These are phyloP conservation scores for Pleurotus platypus DNA, from an alignment of 768 basidiomycete genomes.

Conservation along the genomic window DNA sequence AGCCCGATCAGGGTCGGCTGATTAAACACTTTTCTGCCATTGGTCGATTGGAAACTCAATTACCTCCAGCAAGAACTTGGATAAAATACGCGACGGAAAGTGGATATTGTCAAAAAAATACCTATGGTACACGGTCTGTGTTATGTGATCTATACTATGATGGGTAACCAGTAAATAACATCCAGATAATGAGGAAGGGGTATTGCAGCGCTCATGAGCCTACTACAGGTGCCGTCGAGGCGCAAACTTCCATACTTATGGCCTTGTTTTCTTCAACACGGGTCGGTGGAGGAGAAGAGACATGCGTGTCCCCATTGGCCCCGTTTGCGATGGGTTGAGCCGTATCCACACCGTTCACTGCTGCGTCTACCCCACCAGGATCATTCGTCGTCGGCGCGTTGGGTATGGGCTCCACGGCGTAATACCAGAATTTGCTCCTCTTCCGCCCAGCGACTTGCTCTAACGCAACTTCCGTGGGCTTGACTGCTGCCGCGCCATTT, in stretches of 20 bases:
- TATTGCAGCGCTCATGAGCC: not conserved
- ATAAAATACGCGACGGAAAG: too few relatives aligned
- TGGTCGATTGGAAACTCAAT: not conserved
- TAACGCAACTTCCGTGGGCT: constrained; percentile 69
- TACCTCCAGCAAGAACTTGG: not conserved
- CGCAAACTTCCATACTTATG: not conserved
- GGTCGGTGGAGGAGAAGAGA: not conserved
- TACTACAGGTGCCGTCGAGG: not conserved
- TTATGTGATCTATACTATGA: not conserved
- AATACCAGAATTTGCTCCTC: constrained; percentile 86
- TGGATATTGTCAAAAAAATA: not conserved
- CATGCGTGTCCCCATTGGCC: constrained; percentile 1
- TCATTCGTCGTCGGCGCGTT: constrained; percentile 21
- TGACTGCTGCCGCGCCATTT: constrained; percentile 62
- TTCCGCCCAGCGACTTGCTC: constrained; percentile 79
- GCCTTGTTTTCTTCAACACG: not conserved
- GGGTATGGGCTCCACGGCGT: constrained; percentile 73
- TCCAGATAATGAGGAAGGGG: not conserved
- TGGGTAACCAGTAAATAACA: not conserved
- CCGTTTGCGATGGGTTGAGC: constrained; percentile 2
- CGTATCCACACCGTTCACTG: constrained; percentile 11
- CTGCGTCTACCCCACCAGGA: constrained; percentile 2
- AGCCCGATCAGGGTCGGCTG: constrained; percentile 4
- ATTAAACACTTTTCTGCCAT: not conserved
- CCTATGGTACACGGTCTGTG: not conserved